A percentile compares a stretch with the other conserved stretches of the same genome.
These are phyloP conservation scores for Lepidium sativum DNA, from an alignment of 345 rosid species.

Conservation along the genomic window DNA sequence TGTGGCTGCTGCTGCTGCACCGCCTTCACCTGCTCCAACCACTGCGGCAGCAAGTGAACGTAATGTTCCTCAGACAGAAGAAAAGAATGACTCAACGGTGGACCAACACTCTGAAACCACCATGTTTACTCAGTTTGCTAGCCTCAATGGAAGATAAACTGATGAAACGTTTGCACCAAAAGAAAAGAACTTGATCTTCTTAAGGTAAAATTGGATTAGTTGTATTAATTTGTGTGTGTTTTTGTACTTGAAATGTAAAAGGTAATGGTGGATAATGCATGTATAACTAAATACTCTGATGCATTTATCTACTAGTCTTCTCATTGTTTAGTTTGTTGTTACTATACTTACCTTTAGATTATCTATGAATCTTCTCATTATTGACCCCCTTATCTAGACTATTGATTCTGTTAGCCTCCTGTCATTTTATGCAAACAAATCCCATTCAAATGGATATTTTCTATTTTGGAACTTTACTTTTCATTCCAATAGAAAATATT, in stretches of 20 bases:
- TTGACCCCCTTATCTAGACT: not conserved
- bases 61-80: constrained; percentile 32
- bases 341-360: not conserved
- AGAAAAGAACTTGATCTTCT: not conserved
- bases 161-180: not conserved
- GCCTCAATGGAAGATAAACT: constrained; percentile 49
- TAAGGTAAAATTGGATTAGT: not conserved
- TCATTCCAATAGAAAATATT: no score
- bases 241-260: not conserved
- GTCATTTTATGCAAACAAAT: no score
- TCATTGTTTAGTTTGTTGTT: constrained; percentile 1
- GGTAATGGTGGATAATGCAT: not conserved
- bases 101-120: constrained; percentile 52
- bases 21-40: constrained; percentile 19
- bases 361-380: not conserved
- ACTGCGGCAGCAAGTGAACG: constrained; percentile 4
- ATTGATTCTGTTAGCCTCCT: no score
- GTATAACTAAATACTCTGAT: not conserved
- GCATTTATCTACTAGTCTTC: not conserved
- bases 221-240: not conserved
- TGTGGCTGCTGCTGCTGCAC: not conserved
- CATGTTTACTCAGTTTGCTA: constrained; percentile 46
- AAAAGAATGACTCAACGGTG: constrained; percentile 26
- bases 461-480: no score
- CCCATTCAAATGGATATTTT: no score